Base-by-base conservation (phyloP, 2,329 filamentous ascomycete genomes). In the Fusarium chaquense region DNA sequence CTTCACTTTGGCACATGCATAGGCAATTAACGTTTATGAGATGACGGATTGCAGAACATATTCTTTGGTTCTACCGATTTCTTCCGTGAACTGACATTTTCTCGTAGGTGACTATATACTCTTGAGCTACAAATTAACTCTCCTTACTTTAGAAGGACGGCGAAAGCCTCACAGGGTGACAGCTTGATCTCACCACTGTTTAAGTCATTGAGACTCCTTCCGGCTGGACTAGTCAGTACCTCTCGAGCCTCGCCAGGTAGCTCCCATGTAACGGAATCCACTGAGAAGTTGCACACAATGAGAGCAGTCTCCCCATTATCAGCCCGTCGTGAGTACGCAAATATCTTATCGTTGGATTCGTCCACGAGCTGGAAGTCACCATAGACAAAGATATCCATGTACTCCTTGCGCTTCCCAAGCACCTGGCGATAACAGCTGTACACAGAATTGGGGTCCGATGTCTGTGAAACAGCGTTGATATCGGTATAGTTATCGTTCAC, bases 361-460 rank as follows among this genome's bases (percentile, higher is more conserved):
- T 82, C 80, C 15, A 80, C 74, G 32, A 81, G 75, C n/a, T 73
- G 73, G 57, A 82, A 83, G 56, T 87, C 81, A 1, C 91, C 91
- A 71, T 92, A 92, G 5, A 92, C 86, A 61, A 93, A 88, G 2
- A 91, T 75, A 64, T 91, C 86, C 45, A 83, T 83, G 72, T 87
- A 81, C 46, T 84, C 77, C 74, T 91, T 91, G 65, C 91, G 85
- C 53, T 89, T 74, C 28, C 79, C 74, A n/a, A 93, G 81, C 56
- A 90, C 83, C 0, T 78, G 78, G 43, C 85, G 84, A 84, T 90
- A 94, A 77, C 88, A 91, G 62, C 83, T 79, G 74, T 90, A 87
- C 22, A 89, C 83, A 10, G 86, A 89, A 9, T 81, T 74, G 3
- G 75, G 74, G 62, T 87, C 81, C 4, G 73, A 73, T 5, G 82